phyloP scores from a whole-genome alignment of 2,329 filamentous ascomycete genomes.

The Colletotrichum cereale region DNA sequence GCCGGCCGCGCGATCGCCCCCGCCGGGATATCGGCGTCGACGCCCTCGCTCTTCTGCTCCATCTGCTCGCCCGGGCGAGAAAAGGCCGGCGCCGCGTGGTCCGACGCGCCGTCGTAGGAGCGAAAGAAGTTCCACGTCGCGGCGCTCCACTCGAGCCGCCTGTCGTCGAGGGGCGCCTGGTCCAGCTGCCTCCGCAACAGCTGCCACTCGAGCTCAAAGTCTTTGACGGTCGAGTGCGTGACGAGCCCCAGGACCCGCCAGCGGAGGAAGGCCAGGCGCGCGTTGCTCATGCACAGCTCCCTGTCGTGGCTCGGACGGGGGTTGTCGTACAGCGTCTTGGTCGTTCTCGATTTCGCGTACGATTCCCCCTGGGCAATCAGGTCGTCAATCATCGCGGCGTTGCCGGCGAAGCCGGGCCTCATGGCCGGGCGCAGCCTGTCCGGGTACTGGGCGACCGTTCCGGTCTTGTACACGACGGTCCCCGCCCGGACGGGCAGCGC shows the following conservation, averaged over 20 bases:
- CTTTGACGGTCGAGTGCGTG: not conserved
- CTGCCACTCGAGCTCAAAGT: not conserved
- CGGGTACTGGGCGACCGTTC: not conserved
- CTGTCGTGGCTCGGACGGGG: not conserved
- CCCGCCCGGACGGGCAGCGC: not conserved
- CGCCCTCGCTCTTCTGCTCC: not conserved
- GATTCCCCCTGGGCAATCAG: not conserved
- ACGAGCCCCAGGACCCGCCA: slow-evolving; percentile 14
- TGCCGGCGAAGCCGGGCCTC: not conserved
- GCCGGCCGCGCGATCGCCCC: not conserved
- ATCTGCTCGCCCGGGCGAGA: no score
- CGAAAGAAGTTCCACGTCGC: not conserved
- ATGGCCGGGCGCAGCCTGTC: not conserved
- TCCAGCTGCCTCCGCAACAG: not conserved
- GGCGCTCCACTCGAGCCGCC: not conserved
- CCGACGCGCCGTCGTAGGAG: not conserved
- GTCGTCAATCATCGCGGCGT: not conserved
- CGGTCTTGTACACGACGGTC: not conserved
- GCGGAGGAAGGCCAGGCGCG: slow-evolving; percentile 6
- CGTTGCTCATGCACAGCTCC: slow-evolving; percentile 18
- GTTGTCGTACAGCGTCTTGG: not conserved
- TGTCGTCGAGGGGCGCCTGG: not conserved
- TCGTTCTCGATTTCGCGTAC: not conserved
- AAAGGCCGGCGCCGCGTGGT: not conserved
- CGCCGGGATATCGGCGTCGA: slow-evolving; percentile 2